Evolutionary conservation across 129 eudicot species (phyloP).

Genomic region (Ambrosia artemisiifolia): DNA sequence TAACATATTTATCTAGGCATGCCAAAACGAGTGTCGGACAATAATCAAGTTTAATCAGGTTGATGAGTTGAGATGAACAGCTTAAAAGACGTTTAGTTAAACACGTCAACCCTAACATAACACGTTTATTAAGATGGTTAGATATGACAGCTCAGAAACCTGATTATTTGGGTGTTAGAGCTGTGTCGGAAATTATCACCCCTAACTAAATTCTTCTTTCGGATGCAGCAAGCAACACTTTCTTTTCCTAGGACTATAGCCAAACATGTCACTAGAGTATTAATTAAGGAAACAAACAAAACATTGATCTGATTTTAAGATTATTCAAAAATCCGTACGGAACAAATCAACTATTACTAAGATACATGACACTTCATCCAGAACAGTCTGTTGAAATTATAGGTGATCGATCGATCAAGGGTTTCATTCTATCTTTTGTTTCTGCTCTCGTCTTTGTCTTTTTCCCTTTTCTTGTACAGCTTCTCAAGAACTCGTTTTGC

Average conservation of each 20-base stretch:
- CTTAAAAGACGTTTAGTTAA: too few species aligned
- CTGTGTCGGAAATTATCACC: too few species aligned
- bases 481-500: slow-evolving; percentile 85
- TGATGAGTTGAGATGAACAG: too few species aligned
- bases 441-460: slow-evolving; percentile 61
- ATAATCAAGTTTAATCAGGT: too few species aligned
- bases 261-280: neutral
- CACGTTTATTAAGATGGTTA: too few species aligned
- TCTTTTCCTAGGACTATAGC: neutral
- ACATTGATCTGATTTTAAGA: slow-evolving; percentile 11
- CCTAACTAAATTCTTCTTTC: neutral
- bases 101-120: too few species aligned
- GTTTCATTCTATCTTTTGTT: slow-evolving; percentile 32
- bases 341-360: slow-evolving; percentile 18
- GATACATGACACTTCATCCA: slow-evolving; percentile 15
- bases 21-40: too few species aligned
- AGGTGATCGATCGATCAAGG: neutral
- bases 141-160: too few species aligned
- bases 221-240: neutral
- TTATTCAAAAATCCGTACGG: slow-evolving; percentile 19
- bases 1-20: too few species aligned
- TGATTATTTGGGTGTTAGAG: too few species aligned
- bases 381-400: slow-evolving; percentile 4
- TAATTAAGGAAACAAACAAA: slow-evolving; percentile 1
- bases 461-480: slow-evolving; percentile 79